Base-by-base conservation (phyloP, 192 early-diverging fungal species). In the Podila verticillata region DNA sequence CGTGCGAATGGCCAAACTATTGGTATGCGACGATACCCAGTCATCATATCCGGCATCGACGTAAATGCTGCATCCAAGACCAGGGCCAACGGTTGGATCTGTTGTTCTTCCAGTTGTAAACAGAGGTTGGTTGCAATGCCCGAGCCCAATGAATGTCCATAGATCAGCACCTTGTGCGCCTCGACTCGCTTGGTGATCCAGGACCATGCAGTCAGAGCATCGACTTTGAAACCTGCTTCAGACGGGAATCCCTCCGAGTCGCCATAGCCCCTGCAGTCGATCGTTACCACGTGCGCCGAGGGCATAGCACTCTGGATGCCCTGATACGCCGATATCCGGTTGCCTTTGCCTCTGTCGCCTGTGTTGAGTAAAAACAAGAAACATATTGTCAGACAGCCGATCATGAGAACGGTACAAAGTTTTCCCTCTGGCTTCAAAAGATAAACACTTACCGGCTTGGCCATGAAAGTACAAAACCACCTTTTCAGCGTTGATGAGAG, bases 201-300 rank as follows among this genome's bases (percentile, higher is more conserved):
- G 24, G 54, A 31, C 72, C 72, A 82, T 4, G 73, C 81, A 12
- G 81, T 69, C 12, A 66, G 63, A 4, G 81, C 67, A 56, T 82
- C 81, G 15, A 61, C 32, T 31, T 72, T 70, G 65, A 82, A 72
- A 6, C 81, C 73, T 20, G 48, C 19, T 26, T 82, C 81, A 31
- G 81, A 75, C 10, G 81, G 81, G n/a, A 82, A 82, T 4, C 81
- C 81, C 1, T 82, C 81, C 32, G 81, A 82, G 56, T 82, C 81
- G n/a, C 81, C 81, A 62, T 75, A 82, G 17, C 81, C 81, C 48
- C 81, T 32, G 58, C 73, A 82, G 30, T 82, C 81, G 28, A 82
- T 75, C n/a, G 81, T 72, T 29, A 82, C 65, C 54, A 82, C 61
- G 44, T 82, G 73, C 3, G 81, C 81, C 10, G 68, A 58, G 1